Conservation (phyloP, 371 early-diverging fungal genomes). For the Rhizomucor miehei region DNA sequence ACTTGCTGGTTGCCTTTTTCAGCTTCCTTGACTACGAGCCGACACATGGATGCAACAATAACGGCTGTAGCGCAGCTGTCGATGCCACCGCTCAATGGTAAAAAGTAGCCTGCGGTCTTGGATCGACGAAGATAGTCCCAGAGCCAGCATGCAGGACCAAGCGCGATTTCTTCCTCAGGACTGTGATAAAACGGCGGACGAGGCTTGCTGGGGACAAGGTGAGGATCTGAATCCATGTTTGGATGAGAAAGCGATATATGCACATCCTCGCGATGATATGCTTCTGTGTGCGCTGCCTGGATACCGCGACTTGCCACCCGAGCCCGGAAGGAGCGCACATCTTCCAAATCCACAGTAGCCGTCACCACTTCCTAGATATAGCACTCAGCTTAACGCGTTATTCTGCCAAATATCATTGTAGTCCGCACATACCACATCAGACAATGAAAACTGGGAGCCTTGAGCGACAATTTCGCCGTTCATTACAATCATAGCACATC, state of each 20-base stretch:
- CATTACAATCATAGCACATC: conserved; percentile 84
- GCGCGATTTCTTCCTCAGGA: conserved; percentile 80
- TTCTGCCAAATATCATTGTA: too few relatives aligned
- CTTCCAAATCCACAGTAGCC: conserved; percentile 90
- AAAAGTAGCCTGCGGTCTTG: conserved; percentile 86
- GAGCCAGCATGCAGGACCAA: conserved; percentile 98
- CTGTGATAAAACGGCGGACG: conserved; percentile 52
- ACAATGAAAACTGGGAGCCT: conserved; percentile 90
- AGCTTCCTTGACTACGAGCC: conserved; percentile 75
- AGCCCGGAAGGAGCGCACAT: conserved; percentile 82
- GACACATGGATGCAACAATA: conserved; percentile 95
- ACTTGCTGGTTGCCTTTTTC: conserved; percentile 66
- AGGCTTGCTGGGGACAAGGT: conserved; percentile 26
- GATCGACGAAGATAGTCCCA: conserved; percentile 98
- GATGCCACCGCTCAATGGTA: conserved; percentile 96
- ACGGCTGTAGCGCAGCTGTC: conserved; percentile 94
- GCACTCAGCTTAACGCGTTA: too few relatives aligned
- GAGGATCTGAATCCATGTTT: conserved; percentile 39
- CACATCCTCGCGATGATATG: conserved; percentile 66
- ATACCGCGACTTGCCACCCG: conserved; percentile 71
- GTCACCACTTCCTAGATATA: conserved; percentile 78
- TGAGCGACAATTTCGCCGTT: conserved; percentile 92
- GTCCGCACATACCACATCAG: conserved; percentile 80
- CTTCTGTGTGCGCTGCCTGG: conserved; percentile 67
- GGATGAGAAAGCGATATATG: conserved; percentile 51